Percentiles rank a stretch among this genome's conserved stretches.
These are phyloP conservation scores for Chlorociboria aeruginascens DNA, from an alignment of 495 filamentous ascomycete genomes.

Conservation along the genomic window DNA sequence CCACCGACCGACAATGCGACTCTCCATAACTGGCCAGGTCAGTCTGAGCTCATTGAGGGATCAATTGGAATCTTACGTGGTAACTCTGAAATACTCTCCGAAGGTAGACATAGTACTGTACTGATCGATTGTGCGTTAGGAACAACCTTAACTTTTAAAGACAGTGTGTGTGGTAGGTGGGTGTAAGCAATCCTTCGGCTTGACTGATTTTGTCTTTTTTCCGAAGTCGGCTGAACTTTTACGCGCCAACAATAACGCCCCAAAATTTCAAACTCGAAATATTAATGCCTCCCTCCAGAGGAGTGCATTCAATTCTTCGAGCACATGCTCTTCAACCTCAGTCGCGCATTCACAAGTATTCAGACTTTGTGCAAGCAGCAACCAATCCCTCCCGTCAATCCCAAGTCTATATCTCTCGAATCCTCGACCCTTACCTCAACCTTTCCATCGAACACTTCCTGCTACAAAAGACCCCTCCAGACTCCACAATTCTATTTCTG, in stretches of 20 bases:
- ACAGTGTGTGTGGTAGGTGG: too few species aligned
- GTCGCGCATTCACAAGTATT: neutral
- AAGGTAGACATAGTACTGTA: constrained; percentile 68
- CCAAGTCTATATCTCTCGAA: constrained; percentile 67
- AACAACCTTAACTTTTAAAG: neutral
- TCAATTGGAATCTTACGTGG: constrained; percentile 49
- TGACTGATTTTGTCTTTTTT: neutral
- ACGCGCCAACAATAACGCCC: neutral
- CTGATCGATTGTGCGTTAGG: neutral
- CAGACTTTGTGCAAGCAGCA: constrained; percentile 5
- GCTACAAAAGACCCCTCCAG: constrained; percentile 53
- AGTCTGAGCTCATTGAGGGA: constrained; percentile 3
- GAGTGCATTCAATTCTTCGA: constrained; percentile 2
- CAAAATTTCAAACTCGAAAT: neutral
- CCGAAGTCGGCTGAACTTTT: neutral
- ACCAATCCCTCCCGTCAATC: constrained; percentile 20
- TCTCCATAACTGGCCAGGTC: constrained; percentile 59
- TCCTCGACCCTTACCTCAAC: constrained; percentile 72
- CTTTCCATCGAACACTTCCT: constrained; percentile 93
- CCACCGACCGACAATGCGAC: constrained; percentile 83
- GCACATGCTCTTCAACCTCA: neutral
- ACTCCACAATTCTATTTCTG: constrained; percentile 70
- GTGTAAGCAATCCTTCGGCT: too few species aligned
- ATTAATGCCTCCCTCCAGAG: constrained; percentile 18
- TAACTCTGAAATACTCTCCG: constrained; percentile 72